Conservation (phyloP, 768 basidiomycete species). For the Calocybe indica region DNA sequence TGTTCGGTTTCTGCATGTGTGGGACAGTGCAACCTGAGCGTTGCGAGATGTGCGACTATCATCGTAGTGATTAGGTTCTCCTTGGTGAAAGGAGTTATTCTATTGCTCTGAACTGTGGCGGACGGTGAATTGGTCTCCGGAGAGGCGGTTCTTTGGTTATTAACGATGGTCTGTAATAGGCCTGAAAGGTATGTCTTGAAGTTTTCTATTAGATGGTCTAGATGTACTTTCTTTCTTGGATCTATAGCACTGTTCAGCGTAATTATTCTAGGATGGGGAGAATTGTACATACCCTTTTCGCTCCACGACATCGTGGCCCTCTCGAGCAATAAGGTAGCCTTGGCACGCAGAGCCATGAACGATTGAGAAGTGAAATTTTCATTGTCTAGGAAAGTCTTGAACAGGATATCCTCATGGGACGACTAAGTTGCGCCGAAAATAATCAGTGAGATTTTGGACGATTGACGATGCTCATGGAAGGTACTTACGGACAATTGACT, state of each 20-base stretch:
- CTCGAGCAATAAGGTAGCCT: slow-evolving; percentile 3
- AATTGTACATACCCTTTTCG: not conserved
- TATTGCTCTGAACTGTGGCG: no score
- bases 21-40: no score
- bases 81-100: no score
- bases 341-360: not conserved
- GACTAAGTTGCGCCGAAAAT: not conserved
- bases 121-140: no score
- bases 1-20: no score
- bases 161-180: slow-evolving; percentile 5
- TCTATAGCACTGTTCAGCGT: slow-evolving; percentile 7
- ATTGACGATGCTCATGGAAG: not conserved
- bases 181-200: slow-evolving; percentile 16
- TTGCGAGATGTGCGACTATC: no score
- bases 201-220: slow-evolving; percentile 13
- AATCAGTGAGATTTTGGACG: not conserved
- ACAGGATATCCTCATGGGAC: no score
- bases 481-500: not conserved
- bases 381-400: no score
- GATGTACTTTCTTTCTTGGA: slow-evolving; percentile 7
- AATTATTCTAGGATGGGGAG: slow-evolving; percentile 2
- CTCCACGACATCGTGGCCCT: slow-evolving; percentile 4
- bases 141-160: no score
- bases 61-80: no score
- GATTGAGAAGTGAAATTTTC: not conserved